Evolutionary conservation across 129 eudicot species (phyloP).

Genomic region (Silybum marianum): DNA sequence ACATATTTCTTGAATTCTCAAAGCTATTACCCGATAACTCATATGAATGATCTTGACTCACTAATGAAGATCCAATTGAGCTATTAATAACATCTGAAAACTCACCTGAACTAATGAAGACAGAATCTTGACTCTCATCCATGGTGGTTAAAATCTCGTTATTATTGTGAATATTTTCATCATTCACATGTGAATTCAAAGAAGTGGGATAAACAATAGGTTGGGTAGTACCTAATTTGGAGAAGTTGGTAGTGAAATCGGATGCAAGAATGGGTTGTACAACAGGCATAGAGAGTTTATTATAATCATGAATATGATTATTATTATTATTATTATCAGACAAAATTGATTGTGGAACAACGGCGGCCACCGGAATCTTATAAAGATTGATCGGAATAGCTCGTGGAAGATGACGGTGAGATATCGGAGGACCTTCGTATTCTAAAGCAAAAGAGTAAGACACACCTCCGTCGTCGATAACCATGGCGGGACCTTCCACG

Average conservation of each 20-base stretch:
- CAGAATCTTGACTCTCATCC: slow-evolving; percentile 20
- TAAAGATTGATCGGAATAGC: slow-evolving; percentile 80
- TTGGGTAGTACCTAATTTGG: slow-evolving; percentile 56
- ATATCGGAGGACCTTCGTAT: slow-evolving; percentile 85
- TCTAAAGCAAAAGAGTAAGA: slow-evolving; percentile 78
- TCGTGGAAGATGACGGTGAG: slow-evolving; percentile 62
- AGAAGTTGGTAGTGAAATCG: slow-evolving; percentile 42
- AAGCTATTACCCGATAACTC: slow-evolving; percentile 72
- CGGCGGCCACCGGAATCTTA: slow-evolving; percentile 83
- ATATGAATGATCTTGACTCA: slow-evolving; percentile 45
- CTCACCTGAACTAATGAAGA: slow-evolving; percentile 55
- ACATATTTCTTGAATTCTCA: slow-evolving; percentile 67
- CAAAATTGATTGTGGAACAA: slow-evolving; percentile 36
- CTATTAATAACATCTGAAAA: slow-evolving; percentile 50
- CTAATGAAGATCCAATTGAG: slow-evolving; percentile 47
- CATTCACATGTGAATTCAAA: slow-evolving; percentile 49
- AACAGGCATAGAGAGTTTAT: slow-evolving; percentile 65
- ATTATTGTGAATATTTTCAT: slow-evolving; percentile 7
- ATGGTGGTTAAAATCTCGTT: slow-evolving; percentile 8
- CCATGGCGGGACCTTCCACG: not conserved
- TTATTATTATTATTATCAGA: slow-evolving; percentile 25
- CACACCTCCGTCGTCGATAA: slow-evolving; percentile 22
- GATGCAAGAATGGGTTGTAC: slow-evolving; percentile 75
- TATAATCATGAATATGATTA: not conserved
- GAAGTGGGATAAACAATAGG: slow-evolving; percentile 73